phyloP scores from a whole-genome alignment of 2,329 filamentous ascomycete genomes.

The Nannizzia gypsea region DNA sequence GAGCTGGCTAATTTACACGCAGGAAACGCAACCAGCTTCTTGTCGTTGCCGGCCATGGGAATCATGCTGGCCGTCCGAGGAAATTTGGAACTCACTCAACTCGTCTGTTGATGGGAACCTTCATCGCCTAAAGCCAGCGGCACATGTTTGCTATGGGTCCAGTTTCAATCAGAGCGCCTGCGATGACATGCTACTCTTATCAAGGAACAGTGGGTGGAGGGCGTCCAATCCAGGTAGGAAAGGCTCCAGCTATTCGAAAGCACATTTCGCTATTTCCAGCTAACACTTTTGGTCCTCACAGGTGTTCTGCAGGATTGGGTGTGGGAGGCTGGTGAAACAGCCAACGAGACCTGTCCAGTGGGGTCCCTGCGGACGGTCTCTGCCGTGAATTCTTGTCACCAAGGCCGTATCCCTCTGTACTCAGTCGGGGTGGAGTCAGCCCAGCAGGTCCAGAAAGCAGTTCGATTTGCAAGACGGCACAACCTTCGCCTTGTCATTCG shows the following conservation, averaged over 20 bases:
- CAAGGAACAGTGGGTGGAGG: constrained; percentile 6
- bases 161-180: constrained; percentile 7
- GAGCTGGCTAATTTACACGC: not conserved
- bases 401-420: constrained; percentile 8
- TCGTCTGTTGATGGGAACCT: constrained; percentile 7
- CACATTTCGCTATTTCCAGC: not conserved
- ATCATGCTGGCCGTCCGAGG: constrained; percentile 7
- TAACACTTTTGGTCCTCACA: not conserved
- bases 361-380: not conserved
- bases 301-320: not conserved
- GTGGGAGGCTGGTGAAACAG: not conserved
- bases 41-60: constrained; percentile 9
- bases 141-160: constrained; percentile 5
- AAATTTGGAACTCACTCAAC: constrained; percentile 7
- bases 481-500: constrained; percentile 36
- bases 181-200: not conserved
- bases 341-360: constrained; percentile 5
- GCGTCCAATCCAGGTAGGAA: not conserved
- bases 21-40: not conserved
- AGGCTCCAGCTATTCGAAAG: too few species aligned
- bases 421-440: constrained; percentile 7
- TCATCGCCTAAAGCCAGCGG: constrained; percentile 2
- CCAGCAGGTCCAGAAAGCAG: constrained; percentile 17
- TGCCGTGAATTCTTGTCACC: constrained; percentile 4
- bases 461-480: constrained; percentile 19